Evolutionary conservation across 2,329 filamentous ascomycete species (phyloP).

Genomic region (Furcasterigmium sp.): DNA sequence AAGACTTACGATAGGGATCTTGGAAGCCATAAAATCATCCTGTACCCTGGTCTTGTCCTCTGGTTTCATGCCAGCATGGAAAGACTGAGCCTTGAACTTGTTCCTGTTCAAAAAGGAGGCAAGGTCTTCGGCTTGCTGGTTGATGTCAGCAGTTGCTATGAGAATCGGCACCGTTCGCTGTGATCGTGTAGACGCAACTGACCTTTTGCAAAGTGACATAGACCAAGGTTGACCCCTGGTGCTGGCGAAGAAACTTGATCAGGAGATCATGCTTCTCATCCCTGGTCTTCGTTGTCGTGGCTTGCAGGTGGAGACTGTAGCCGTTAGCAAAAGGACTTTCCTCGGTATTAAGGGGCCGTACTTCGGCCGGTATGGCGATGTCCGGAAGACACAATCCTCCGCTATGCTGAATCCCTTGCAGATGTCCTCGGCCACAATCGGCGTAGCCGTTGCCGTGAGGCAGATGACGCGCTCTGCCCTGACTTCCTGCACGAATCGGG

Average conservation of each 20-base stretch:
- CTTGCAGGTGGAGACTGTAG: slow-evolving; percentile 43
- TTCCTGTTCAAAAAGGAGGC: slow-evolving; percentile 27
- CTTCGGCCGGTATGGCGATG: slow-evolving; percentile 54
- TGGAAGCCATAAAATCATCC: slow-evolving; percentile 44
- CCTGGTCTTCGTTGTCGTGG: slow-evolving; percentile 33
- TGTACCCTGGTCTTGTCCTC: slow-evolving; percentile 40
- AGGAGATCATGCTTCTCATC: slow-evolving; percentile 39
- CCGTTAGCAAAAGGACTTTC: not conserved
- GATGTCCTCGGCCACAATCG: slow-evolving; percentile 49
- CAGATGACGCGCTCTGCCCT: slow-evolving; percentile 54
- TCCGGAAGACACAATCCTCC: slow-evolving; percentile 47
- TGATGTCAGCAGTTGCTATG: slow-evolving; percentile 9
- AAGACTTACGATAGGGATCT: slow-evolving; percentile 25
- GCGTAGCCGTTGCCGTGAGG: slow-evolving; percentile 55
- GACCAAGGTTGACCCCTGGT: slow-evolving; percentile 52
- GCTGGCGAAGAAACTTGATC: slow-evolving; percentile 39
- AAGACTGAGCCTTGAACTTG: slow-evolving; percentile 36
- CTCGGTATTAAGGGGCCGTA: slow-evolving; percentile 8
- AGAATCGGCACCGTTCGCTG: too few species aligned
- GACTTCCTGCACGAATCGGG: slow-evolving; percentile 50
- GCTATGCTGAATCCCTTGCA: slow-evolving; percentile 46
- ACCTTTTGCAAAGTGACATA: slow-evolving; percentile 54
- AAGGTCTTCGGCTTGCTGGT: slow-evolving; percentile 37
- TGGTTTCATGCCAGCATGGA: slow-evolving; percentile 45
- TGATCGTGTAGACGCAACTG: too few species aligned